phyloP scores from a whole-genome alignment of 1,284 basidiomycete genomes.

The Ustilago loliicola region DNA sequence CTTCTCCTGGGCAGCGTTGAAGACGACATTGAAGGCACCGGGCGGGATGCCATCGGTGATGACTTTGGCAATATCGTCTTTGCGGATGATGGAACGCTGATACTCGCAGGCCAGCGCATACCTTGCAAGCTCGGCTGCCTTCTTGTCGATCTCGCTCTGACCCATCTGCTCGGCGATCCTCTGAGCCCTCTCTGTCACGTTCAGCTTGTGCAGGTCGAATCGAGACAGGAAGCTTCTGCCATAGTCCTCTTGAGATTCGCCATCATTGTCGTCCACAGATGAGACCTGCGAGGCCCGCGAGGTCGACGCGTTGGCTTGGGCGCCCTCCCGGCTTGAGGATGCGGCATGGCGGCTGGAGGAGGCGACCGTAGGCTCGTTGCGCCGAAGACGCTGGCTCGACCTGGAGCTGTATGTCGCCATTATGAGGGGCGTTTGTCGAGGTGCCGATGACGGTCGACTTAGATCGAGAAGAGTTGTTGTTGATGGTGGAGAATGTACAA shows the following conservation, averaged over 20 bases:
- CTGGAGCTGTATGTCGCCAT: constrained; percentile 29
- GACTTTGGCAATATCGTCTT: constrained; percentile 52
- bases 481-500: background rate
- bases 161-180: constrained; percentile 37
- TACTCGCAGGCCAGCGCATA: constrained; percentile 59
- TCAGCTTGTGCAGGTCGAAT: too few species aligned
- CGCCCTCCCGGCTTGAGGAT: constrained; percentile 12
- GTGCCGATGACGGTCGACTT: background rate
- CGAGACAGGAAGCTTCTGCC: background rate
- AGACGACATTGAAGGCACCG: constrained; percentile 49
- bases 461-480: background rate
- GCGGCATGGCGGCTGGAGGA: constrained; percentile 22
- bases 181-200: constrained; percentile 23
- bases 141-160: constrained; percentile 45
- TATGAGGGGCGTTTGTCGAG: background rate
- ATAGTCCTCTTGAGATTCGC: too few species aligned
- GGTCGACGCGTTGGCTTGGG: constrained; percentile 1
- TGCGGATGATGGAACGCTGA: constrained; percentile 33
- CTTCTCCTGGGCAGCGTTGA: constrained; percentile 58
- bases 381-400: constrained; percentile 22
- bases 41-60: constrained; percentile 29
- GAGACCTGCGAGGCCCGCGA: background rate
- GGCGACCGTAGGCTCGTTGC: constrained; percentile 18
- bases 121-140: constrained; percentile 54
- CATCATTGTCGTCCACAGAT: too few species aligned